Evolutionary conservation across 2,329 filamentous ascomycete species (phyloP).

Genomic region (Sordariomycetes sp.): DNA sequence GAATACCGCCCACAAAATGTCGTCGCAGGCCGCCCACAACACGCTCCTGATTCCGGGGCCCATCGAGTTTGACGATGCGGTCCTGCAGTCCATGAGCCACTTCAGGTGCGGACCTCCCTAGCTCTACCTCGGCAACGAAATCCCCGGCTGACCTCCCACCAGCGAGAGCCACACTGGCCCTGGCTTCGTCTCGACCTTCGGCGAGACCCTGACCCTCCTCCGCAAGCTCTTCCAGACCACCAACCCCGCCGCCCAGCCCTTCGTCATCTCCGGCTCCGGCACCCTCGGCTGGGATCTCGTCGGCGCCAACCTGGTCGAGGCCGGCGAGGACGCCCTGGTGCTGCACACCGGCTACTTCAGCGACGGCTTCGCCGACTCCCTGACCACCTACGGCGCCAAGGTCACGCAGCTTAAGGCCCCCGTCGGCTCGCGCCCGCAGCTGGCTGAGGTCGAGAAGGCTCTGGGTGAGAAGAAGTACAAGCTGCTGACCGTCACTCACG

Average conservation of each 20-base stretch:
- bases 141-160: slow-evolving; percentile 4
- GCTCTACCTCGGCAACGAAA: not conserved
- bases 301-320: slow-evolving; percentile 83
- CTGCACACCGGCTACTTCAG: slow-evolving; percentile 96
- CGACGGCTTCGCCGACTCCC: slow-evolving; percentile 86
- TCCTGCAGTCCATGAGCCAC: slow-evolving; percentile 89
- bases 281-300: slow-evolving; percentile 96
- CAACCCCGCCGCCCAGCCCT: slow-evolving; percentile 73
- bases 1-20: slow-evolving; percentile 31
- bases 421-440: slow-evolving; percentile 77
- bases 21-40: slow-evolving; percentile 48
- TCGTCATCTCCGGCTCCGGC: slow-evolving; percentile 87
- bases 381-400: slow-evolving; percentile 82
- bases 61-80: slow-evolving; percentile 97
- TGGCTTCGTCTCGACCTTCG: slow-evolving; percentile 81
- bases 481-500: slow-evolving; percentile 87
- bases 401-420: slow-evolving; percentile 83
- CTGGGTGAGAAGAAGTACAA: slow-evolving; percentile 90
- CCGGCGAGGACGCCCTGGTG: slow-evolving; percentile 82
- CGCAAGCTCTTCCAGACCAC: slow-evolving; percentile 92
- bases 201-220: slow-evolving; percentile 78
- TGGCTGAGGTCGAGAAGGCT: slow-evolving; percentile 79
- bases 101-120: slow-evolving; percentile 54
- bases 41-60: slow-evolving; percentile 92
- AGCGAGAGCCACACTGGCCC: slow-evolving; percentile 92